Evolutionary conservation across 345 rosid species (phyloP).

Genomic region (Eucalyptus pauciflora): DNA sequence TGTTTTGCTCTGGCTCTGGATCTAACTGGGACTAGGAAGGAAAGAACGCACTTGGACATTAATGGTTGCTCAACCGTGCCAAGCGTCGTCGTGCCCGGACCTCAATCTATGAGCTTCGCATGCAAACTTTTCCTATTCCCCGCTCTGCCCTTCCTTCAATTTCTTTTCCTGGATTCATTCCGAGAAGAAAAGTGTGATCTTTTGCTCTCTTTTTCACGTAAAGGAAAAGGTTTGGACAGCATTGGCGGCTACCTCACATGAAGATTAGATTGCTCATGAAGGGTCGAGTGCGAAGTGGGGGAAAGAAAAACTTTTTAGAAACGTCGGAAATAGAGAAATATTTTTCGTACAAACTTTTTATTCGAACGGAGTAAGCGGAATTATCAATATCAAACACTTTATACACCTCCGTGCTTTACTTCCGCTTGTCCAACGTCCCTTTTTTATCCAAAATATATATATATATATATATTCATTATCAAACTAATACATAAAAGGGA

Average conservation of each 20-base stretch:
- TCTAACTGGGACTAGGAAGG: neutral
- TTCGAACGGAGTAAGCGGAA: neutral
- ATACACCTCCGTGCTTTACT: neutral
- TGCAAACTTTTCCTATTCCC: slow-evolving; percentile 22
- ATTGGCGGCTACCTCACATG: neutral
- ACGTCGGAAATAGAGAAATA: neutral
- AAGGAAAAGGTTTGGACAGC: neutral
- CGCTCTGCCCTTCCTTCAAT: neutral
- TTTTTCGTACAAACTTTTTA: neutral
- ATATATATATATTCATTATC: too few species aligned
- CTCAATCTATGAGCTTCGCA: neutral
- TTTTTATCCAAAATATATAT: too few species aligned
- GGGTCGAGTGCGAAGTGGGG: neutral
- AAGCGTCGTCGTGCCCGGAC: slow-evolving; percentile 5
- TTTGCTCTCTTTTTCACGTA: neutral
- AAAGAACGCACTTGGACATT: neutral
- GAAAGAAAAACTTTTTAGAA: neutral
- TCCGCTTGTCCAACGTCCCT: neutral
- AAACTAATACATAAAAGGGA: rapidly evolving
- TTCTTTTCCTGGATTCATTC: neutral
- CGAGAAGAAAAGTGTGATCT: neutral
- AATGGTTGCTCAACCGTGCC: slow-evolving; percentile 10
- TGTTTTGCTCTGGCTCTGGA: neutral
- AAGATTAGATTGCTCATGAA: neutral
- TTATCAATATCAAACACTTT: neutral